Base-by-base conservation (phyloP, 371 early-diverging fungal species). In the Mucor velutinosus region DNA sequence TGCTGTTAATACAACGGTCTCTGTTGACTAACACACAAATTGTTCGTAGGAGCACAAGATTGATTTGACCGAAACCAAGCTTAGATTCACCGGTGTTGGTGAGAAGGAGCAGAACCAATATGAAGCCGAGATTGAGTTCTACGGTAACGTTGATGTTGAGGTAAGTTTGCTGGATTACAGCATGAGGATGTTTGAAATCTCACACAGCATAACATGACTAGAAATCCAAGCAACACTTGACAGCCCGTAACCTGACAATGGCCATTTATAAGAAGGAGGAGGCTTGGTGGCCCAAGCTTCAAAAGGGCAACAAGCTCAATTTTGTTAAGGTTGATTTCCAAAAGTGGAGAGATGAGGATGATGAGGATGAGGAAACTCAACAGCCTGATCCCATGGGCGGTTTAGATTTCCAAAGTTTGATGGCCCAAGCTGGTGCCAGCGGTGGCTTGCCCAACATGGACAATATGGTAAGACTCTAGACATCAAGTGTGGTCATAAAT, bases 341-440 rank as follows among this genome's bases (percentile, higher is more conserved):
- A 58, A 90, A 78, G 73, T 98, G 95, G 95, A 89, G 76, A 73
- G 98, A 97, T 77, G 96, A 95, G 73, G 95, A 95, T 74, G 97
- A 97, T 14, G 94, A 95, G 25, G 96, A 95, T 8, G 95, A 94
- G 10, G 94, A 89, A 64, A 78, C 53, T 37, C 53, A 67, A 59
- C 41, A 47, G 15, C 58, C 30, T 43, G 79, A 80, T 70, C 76
- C 78, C 57, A 71, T 85, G 64, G 82, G 78, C n/a, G 90, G 85
- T 62, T 80, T 75, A 62, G 76, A 79, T 49, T 79, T 82, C 68
- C 67, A 71, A 29, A 76, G 75, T 47, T 65, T 82, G 27, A 79
- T 82, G 79, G 65, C 72, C 19, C 79, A 79, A 53, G 78, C 77
- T 60, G 76, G 77, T 64, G 72, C 71, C 32, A 75, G 79, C 37